Evolutionary conservation across 169 alveolate genomes (phyloP).

Genomic region (Eimeria maxima): DNA sequence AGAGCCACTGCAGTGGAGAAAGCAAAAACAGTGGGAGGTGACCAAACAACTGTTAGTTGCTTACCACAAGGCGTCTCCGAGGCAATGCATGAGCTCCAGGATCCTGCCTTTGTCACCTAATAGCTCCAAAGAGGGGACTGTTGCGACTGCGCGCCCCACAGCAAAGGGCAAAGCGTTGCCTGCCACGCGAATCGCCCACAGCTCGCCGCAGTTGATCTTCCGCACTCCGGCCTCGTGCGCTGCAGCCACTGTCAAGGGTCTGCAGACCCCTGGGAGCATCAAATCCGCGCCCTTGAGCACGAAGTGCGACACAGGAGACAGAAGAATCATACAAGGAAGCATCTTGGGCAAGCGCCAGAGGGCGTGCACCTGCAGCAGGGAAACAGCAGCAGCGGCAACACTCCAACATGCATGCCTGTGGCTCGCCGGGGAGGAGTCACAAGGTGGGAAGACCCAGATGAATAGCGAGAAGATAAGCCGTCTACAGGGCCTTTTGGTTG

Average conservation of each 20-base stretch:
- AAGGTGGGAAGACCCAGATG: background rate
- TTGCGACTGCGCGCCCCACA: constrained; percentile 67
- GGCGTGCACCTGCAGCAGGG: constrained; percentile 61
- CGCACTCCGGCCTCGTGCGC: background rate
- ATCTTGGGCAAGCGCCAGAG: constrained; percentile 74
- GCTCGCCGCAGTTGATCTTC: background rate
- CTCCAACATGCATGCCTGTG: background rate
- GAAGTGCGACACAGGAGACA: constrained; percentile 64
- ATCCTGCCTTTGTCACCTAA: constrained; percentile 79
- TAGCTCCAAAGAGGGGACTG: constrained; percentile 53
- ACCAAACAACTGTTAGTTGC: background rate
- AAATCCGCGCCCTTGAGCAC: constrained; percentile 79
- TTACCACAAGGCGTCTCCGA: constrained; percentile 80
- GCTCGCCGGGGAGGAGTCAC: background rate
- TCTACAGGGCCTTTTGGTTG: too few relatives aligned
- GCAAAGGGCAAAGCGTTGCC: constrained; percentile 78
- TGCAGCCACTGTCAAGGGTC: constrained; percentile 55
- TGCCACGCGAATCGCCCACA: constrained; percentile 74
- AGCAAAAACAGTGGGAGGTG: too few relatives aligned
- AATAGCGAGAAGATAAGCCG: too few relatives aligned
- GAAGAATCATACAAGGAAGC: constrained; percentile 73
- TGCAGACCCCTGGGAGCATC: constrained; percentile 81
- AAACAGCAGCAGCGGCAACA: background rate
- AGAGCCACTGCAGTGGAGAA: too few relatives aligned
- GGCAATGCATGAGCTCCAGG: constrained; percentile 54